phyloP scores from a whole-genome alignment of 1,139 yeast genomes.

The Zygotorulaspora mrakii region DNA sequence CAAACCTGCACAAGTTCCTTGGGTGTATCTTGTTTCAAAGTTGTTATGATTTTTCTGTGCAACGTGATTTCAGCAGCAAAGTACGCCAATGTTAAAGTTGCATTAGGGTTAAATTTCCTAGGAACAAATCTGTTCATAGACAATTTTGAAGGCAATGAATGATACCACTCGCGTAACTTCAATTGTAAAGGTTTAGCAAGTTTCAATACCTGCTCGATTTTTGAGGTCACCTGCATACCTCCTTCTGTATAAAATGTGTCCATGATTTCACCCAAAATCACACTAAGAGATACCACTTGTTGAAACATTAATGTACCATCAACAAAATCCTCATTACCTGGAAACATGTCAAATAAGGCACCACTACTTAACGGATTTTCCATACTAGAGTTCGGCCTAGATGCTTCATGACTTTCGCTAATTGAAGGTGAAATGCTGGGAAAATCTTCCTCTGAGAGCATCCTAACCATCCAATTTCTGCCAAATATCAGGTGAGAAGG shows the following conservation, averaged over 20 bases:
- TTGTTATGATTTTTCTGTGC: slow-evolving; percentile 72
- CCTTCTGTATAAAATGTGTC: slow-evolving; percentile 66
- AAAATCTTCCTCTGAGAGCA: slow-evolving; percentile 66
- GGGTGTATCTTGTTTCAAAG: slow-evolving; percentile 52
- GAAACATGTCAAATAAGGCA: slow-evolving; percentile 30
- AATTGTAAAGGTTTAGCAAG: slow-evolving; percentile 84
- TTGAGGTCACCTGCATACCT: slow-evolving; percentile 53
- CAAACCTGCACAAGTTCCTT: slow-evolving; percentile 66
- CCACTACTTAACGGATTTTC: slow-evolving; percentile 18
- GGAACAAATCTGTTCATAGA: slow-evolving; percentile 63
- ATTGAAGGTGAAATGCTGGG: slow-evolving; percentile 47
- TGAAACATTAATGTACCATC: slow-evolving; percentile 69
- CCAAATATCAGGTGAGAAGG: slow-evolving; percentile 70
- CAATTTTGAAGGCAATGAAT: slow-evolving; percentile 63
- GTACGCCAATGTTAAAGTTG: slow-evolving; percentile 76
- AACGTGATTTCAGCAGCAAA: slow-evolving; percentile 83
- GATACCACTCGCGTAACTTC: slow-evolving; percentile 78
- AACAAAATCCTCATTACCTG: slow-evolving; percentile 54
- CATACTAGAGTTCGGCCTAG: slow-evolving; percentile 4
- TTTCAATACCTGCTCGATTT: slow-evolving; percentile 62
- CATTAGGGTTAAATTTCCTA: slow-evolving; percentile 62
- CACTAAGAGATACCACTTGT: slow-evolving; percentile 63
- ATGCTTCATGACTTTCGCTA: slow-evolving; percentile 12
- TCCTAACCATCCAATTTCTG: slow-evolving; percentile 64
- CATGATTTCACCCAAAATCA: slow-evolving; percentile 68